Evolutionary conservation across 176 grass and related monocot species (phyloP).

Genomic region (Bromus sterilis): DNA sequence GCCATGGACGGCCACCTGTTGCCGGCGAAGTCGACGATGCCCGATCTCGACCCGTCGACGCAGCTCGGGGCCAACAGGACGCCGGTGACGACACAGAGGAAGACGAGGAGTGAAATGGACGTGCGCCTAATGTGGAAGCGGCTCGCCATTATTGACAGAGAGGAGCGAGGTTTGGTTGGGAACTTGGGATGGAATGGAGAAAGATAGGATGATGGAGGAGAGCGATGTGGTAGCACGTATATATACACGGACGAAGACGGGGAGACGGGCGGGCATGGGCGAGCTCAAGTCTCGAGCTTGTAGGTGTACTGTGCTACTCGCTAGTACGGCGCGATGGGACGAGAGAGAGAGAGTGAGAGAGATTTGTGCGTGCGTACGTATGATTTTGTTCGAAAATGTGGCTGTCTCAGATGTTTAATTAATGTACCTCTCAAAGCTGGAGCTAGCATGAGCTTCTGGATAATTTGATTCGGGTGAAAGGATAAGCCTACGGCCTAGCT

Average conservation of each 20-base stretch:
- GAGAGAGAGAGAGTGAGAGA: too few species aligned
- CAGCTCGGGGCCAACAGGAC: neutral
- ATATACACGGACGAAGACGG: neutral
- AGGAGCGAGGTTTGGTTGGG: neutral
- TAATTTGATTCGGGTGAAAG: neutral
- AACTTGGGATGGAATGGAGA: neutral
- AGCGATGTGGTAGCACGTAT: neutral
- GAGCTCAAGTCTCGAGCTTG: neutral
- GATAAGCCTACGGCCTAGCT: neutral
- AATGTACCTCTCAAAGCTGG: neutral
- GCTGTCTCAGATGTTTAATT: neutral
- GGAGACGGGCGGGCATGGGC: neutral
- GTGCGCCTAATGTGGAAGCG: neutral
- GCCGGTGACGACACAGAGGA: conserved; percentile 14
- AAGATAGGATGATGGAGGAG: neutral
- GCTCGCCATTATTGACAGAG: conserved; percentile 10
- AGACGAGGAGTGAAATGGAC: neutral
- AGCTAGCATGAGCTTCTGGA: neutral
- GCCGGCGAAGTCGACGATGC: neutral
- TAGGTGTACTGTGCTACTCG: neutral
- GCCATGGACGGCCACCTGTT: neutral
- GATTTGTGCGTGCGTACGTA: neutral
- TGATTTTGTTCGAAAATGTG: neutral
- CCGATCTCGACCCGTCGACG: conserved; percentile 16
- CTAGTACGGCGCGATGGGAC: conserved; percentile 9